Evolutionary conservation across 192 early-diverging fungal species (phyloP).

Genomic region (Backusella westeae): DNA sequence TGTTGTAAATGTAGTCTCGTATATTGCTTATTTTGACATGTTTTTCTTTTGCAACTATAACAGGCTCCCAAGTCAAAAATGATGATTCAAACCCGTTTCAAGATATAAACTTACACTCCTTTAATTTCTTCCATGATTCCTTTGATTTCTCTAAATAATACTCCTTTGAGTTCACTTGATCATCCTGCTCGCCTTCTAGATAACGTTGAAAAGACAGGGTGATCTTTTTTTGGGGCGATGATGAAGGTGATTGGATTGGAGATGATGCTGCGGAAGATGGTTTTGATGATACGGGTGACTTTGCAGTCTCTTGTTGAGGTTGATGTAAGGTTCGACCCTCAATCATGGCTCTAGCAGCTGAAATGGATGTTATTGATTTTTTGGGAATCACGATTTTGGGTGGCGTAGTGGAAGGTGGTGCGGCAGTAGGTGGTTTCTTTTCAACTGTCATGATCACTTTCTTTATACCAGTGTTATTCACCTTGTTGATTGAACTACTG

Average conservation of each 20-base stretch:
- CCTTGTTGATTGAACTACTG: neutral
- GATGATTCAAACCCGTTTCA: neutral
- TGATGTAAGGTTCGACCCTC: neutral
- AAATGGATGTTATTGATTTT: neutral
- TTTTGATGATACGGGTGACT: neutral
- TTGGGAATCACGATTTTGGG: neutral
- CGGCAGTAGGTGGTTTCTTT: neutral
- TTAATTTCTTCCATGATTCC: constrained; percentile 21
- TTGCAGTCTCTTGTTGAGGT: neutral
- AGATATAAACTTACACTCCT: constrained; percentile 15
- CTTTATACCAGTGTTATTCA: neutral
- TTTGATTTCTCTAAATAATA: constrained; percentile 1
- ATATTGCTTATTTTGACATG: constrained; percentile 18
- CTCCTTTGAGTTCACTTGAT: neutral
- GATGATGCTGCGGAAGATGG: neutral
- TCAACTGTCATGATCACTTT: neutral
- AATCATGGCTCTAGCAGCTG: constrained; percentile 5
- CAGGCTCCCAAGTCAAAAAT: neutral
- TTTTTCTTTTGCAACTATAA: constrained; percentile 23
- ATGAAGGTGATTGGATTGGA: neutral
- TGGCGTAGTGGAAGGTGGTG: neutral
- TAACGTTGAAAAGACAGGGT: neutral
- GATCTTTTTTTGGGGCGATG: neutral
- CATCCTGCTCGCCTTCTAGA: neutral
- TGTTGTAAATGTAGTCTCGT: constrained; percentile 21